These are phyloP conservation scores for Favolaschia claudopus DNA, from an alignment of 768 basidiomycete species.

Conservation along the genomic window DNA sequence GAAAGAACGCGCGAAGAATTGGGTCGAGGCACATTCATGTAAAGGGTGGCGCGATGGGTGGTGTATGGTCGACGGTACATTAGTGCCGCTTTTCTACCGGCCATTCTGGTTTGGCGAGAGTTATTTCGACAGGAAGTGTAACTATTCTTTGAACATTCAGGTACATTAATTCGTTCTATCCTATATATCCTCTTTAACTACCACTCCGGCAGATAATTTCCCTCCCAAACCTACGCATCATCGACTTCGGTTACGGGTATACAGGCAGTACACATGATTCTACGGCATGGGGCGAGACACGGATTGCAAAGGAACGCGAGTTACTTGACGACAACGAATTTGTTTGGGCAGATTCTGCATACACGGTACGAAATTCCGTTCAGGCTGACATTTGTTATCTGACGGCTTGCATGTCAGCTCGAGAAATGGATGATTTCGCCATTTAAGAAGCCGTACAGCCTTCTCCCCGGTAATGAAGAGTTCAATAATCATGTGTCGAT, in stretches of 20 bases:
- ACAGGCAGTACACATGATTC: conserved; percentile 34
- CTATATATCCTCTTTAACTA: not conserved
- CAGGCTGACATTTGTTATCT: not conserved
- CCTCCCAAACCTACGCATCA: not conserved
- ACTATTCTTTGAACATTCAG: conserved; percentile 33
- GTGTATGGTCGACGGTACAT: too few relatives aligned
- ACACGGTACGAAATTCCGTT: conserved; percentile 37
- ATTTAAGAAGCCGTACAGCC: conserved; percentile 37
- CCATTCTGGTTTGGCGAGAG: conserved; percentile 34
- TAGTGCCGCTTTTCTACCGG: conserved; percentile 14
- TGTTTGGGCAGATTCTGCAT: conserved; percentile 49
- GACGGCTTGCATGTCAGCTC: conserved; percentile 19
- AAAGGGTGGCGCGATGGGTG: conserved; percentile 43
- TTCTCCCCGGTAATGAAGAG: conserved; percentile 32
- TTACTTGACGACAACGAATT: conserved; percentile 36
- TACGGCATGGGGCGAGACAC: conserved; percentile 21
- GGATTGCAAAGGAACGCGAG: conserved; percentile 33
- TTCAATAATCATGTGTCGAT: conserved; percentile 46
- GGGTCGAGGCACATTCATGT: conserved; percentile 42
- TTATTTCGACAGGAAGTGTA: conserved; percentile 35
- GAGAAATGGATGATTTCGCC: conserved; percentile 33
- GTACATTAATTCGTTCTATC: too few relatives aligned
- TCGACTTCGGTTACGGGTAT: conserved; percentile 16
- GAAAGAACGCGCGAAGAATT: conserved; percentile 44
- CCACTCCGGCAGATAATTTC: not conserved